These are phyloP conservation scores for Phytophthora hybrid DNA, from an alignment of 352 stramenopile species.

Conservation along the genomic window DNA sequence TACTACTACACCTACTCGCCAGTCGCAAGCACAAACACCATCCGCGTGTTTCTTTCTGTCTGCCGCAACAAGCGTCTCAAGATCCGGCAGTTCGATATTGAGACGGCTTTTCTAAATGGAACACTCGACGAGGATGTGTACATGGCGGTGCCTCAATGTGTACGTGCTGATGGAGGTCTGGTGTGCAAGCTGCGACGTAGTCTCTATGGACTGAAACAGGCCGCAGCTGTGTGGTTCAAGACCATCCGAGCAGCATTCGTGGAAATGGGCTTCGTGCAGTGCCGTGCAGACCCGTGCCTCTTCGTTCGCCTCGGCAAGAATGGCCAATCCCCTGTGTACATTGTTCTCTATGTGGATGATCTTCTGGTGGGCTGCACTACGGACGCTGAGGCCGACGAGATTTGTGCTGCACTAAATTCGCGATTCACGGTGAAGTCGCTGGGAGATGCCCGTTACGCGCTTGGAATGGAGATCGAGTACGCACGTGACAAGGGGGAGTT, in stretches of 20 bases:
- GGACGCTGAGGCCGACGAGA: constrained; percentile 3
- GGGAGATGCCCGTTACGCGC: constrained; percentile 22
- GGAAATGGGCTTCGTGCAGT: constrained; percentile 11
- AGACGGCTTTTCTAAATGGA: constrained; percentile 51
- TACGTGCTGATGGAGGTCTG: constrained; percentile 10
- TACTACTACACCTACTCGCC: constrained; percentile 40
- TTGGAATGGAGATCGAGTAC: constrained; percentile 31
- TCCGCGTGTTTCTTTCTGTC: constrained; percentile 34
- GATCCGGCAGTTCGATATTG: constrained; percentile 38
- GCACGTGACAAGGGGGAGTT: constrained; percentile 8
- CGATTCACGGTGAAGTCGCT: constrained; percentile 24
- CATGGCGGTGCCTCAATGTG: constrained; percentile 31
- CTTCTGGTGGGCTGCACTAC: constrained; percentile 17
- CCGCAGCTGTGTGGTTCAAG: constrained; percentile 37
- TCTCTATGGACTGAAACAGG: constrained; percentile 50
- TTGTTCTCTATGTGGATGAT: constrained; percentile 29
- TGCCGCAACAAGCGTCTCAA: constrained; percentile 23
- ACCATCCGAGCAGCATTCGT: constrained; percentile 23
- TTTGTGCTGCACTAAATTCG: not conserved
- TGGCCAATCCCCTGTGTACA: constrained; percentile 1
- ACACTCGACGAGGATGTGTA: constrained; percentile 38
- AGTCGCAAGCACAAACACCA: constrained; percentile 28
- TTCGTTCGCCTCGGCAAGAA: not conserved
- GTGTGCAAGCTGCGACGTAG: constrained; percentile 38
- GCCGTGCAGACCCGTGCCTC: not conserved